Conservation (phyloP, 305 asterid species). For the Fraxinus platypoda region DNA sequence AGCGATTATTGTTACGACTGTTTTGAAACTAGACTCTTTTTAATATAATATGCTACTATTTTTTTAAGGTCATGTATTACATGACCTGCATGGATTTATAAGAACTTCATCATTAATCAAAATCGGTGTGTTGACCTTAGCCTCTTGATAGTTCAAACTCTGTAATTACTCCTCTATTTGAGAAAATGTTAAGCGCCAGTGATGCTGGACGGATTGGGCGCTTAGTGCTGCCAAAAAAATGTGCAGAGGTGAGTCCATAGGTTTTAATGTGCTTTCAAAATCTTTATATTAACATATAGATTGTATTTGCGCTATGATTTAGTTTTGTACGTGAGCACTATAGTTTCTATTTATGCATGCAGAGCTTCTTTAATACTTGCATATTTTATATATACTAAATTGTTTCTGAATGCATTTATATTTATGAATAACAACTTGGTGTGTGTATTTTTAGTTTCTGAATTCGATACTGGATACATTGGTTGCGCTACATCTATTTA, state of each 20-base stretch:
- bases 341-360: constrained; percentile 12
- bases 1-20: constrained; percentile 18
- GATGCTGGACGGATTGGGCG: constrained; percentile 98
- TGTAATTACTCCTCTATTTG: constrained; percentile 85
- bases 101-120: constrained; percentile 13
- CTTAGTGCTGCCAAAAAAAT: constrained; percentile 86
- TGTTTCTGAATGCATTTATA: not conserved
- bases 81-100: constrained; percentile 20
- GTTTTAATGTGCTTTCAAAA: not conserved
- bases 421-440: not conserved
- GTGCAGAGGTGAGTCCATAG: constrained; percentile 83
- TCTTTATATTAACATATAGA: constrained; percentile 9
- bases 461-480: not conserved
- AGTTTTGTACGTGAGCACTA: constrained; percentile 8
- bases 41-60: not conserved
- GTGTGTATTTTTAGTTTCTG: not conserved
- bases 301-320: not conserved
- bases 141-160: constrained; percentile 62
- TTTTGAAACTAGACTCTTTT: not conserved
- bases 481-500: not conserved
- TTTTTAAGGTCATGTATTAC: constrained; percentile 7
- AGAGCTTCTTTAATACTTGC: not conserved
- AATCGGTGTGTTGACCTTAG: constrained; percentile 44
- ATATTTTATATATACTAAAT: not conserved
- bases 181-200: constrained; percentile 94